Evolutionary conservation across 495 filamentous ascomycete genomes (phyloP), one percentile per base, ranked within the genome.

Genomic region (Penicillium samsonianum): DNA sequence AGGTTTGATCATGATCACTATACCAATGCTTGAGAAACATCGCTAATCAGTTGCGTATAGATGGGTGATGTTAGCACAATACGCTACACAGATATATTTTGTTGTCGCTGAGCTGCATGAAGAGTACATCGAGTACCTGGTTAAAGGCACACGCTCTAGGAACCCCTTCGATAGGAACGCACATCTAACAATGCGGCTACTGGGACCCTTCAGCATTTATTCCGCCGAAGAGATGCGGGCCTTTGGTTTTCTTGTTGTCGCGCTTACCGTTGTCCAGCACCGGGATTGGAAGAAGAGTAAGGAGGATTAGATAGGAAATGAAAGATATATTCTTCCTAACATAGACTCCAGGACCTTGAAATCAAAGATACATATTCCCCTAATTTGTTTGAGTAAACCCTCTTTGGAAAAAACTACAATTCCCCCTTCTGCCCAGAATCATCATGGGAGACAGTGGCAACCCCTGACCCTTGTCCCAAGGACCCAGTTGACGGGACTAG

Each of bases 61-160:
- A 45, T 45, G 43, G 43, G 43, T 45, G 8, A 45, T 45, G 43
- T 16, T 45, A 45, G 43, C 43, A 3, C 43, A 45, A 16, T 45
- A 45, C 22, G 43, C 43, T 0, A 45, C 43, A 14, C 4, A 26
- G 6, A 16, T 45, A 26, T 26, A 25, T 20, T 45, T 45, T 8
- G 12, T 26, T 26, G 43, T 45, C 43, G 43, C 43, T 23, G 20
- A 45, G 5, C 43, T 45, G 9, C 43, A 26, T 26, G 43, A 45
- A 45, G 43, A 26, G 22, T 45, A 45, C 12, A 26, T 45, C 10
- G 43, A 45, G 43, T 45, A 45, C 23, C 26, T 26, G 22, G 1
- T 16, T 26, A 26, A 4, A 26, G 23, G 20, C 43, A 26, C 3
- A 9, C 17, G 40, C 40, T 42, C 40, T 2, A 12, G 1, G 43